Evolutionary conservation across 2,329 filamentous ascomycete species (phyloP), one percentile per base, ranked within the genome.

Genomic region (Hypoxylon sp.): DNA sequence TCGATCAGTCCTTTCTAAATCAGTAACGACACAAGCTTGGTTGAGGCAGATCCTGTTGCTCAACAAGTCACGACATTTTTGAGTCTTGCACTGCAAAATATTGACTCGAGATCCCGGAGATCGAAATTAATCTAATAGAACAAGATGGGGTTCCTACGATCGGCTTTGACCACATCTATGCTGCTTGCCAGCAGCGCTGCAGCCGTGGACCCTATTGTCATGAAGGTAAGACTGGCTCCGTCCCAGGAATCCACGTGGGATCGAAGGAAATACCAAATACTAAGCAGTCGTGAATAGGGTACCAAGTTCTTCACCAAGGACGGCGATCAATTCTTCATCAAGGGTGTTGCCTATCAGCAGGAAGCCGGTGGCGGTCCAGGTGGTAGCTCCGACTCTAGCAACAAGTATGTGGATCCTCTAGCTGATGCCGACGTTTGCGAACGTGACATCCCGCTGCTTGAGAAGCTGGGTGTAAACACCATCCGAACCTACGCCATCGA

Each of bases 401-500:
- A 73, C 44, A 74, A 76, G 57, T 91, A 88, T 74, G 78, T 75
- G 48, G 89, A 92, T 68, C 89, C 89, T 55, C 78, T 92, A 30
- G 79, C 86, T 51, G 80, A 90, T 65, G 68, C 74, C 43, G 72
- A 74, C 29, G 69, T 71, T 54, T 91, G 89, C 78, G 77, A 80
- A 68, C 86, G 88, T 63, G 89, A 92, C 69, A 80, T 92, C 45
- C 86, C 86, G 11, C 79, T 85, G 64, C 76, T 92, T 37, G 68
- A 78, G 65, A 73, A 87, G 69, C 75, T 91, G 44, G 76, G 81
- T 52, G 90, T 88, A 65, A 92, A 92, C 73, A 81, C 81, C 51
- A 87, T 92, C 68, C 88, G 89, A 73, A 87, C 89, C 37, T 92
- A 92, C 70, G 88, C 88, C 48, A 80, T 92, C 65, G 79, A 91